Percentiles rank a stretch among this genome's conserved stretches.
phyloP scores from a whole-genome alignment of 176 grass and related monocot genomes.

The Eragrostis nindensis region DNA sequence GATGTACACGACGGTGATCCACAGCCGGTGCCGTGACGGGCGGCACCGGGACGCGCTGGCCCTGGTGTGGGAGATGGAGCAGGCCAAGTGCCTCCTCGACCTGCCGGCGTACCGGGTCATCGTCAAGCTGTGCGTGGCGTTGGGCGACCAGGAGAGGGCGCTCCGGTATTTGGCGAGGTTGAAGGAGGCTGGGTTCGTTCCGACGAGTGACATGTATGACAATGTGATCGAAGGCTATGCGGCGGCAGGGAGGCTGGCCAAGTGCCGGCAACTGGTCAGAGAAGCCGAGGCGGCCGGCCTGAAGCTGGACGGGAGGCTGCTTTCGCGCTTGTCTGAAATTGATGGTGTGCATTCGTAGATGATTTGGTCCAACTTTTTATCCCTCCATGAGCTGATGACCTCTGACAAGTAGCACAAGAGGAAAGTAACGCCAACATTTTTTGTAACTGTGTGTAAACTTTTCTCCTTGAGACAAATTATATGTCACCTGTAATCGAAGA shows the following conservation, averaged over 20 bases:
- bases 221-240: constrained; percentile 62
- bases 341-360: constrained; percentile 11
- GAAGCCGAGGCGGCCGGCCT: constrained; percentile 61
- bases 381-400: too few species aligned
- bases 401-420: neutral
- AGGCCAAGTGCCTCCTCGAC: constrained; percentile 61
- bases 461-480: too few species aligned
- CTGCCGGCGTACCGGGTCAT: constrained; percentile 83
- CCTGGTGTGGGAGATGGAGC: constrained; percentile 90
- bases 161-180: constrained; percentile 63
- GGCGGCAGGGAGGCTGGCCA: constrained; percentile 53
- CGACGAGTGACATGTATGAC: constrained; percentile 66
- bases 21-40: constrained; percentile 61
- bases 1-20: constrained; percentile 88
- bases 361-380: neutral
- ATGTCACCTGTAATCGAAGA: too few species aligned
- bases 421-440: neutral
- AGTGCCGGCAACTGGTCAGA: constrained; percentile 64
- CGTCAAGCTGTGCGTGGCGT: constrained; percentile 61
- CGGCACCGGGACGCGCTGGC: constrained; percentile 68
- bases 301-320: constrained; percentile 53
- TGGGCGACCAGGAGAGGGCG: constrained; percentile 65
- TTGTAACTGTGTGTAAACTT: neutral
- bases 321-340: constrained; percentile 38
- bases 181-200: constrained; percentile 79